Evolutionary conservation across 257 asterid genomes (phyloP).

Genomic region (Gentiana straminea): DNA sequence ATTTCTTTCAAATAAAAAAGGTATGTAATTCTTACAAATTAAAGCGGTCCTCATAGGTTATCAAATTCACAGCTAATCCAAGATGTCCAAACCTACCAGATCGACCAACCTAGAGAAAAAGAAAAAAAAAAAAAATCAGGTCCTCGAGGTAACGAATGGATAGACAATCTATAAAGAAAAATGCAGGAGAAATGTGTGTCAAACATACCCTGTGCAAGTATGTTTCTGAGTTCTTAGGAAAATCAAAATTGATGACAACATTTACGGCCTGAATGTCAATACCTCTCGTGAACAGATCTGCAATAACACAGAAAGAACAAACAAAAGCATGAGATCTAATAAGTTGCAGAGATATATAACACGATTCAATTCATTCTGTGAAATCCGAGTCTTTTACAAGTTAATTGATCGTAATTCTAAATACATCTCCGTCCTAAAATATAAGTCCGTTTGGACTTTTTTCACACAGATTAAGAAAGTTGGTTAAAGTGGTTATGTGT

Average conservation of each 20-base stretch:
- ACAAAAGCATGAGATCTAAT: not conserved
- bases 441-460: no score
- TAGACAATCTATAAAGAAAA: constrained; percentile 5
- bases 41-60: constrained; percentile 78
- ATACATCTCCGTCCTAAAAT: no score
- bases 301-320: constrained; percentile 9
- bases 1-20: not conserved
- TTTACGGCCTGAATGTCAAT: constrained; percentile 90
- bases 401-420: no score
- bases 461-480: no score
- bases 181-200: constrained; percentile 2
- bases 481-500: no score
- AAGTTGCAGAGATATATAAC: no score
- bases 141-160: not conserved
- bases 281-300: constrained; percentile 85
- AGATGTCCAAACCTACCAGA: constrained; percentile 95
- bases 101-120: constrained; percentile 64
- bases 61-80: constrained; percentile 86
- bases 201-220: constrained; percentile 73
- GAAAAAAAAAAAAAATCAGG: constrained; percentile 6
- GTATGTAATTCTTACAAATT: constrained; percentile 43
- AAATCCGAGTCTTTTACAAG: no score
- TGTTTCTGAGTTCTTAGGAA: constrained; percentile 77
- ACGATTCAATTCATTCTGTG: no score
- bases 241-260: constrained; percentile 78